phyloP scores from a whole-genome alignment of 352 stramenopile genomes.

The Phytophthora tubulina region DNA sequence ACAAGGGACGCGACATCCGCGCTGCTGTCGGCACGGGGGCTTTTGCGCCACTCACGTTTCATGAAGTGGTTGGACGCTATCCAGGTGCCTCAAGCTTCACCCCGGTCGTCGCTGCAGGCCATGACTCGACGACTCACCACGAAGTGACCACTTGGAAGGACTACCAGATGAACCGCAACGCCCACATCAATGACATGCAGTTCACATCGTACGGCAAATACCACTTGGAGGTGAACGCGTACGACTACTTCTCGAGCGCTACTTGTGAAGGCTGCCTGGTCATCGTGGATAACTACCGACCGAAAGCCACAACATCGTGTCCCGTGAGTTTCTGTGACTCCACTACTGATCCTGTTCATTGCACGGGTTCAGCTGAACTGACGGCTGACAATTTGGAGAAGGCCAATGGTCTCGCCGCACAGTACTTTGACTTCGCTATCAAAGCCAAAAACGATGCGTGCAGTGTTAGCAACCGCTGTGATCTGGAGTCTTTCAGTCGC shows the following conservation, averaged over 20 bases:
- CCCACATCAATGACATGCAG: constrained; percentile 52
- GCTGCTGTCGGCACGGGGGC: constrained; percentile 6
- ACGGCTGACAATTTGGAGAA: constrained; percentile 47
- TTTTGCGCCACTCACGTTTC: constrained; percentile 25
- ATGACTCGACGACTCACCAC: constrained; percentile 4
- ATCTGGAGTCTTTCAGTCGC: constrained; percentile 45
- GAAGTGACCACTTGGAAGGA: constrained; percentile 56
- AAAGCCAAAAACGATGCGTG: constrained; percentile 66
- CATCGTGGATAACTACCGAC: constrained; percentile 65
- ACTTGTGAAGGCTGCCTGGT: constrained; percentile 63
- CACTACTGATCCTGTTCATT: constrained; percentile 10
- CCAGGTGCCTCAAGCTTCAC: constrained; percentile 17
- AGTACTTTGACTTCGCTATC: constrained; percentile 54
- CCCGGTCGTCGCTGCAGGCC: constrained; percentile 12
- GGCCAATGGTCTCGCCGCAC: constrained; percentile 28
- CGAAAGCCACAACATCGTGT: constrained; percentile 48
- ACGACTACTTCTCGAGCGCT: constrained; percentile 55
- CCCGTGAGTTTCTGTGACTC: constrained; percentile 52
- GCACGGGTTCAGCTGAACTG: constrained; percentile 27
- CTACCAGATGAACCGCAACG: constrained; percentile 53
- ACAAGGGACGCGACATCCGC: constrained; percentile 27
- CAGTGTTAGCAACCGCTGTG: constrained; percentile 54
- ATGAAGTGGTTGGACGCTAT: constrained; percentile 17
- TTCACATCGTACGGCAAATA: constrained; percentile 68
- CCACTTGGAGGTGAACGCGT: constrained; percentile 53